These are phyloP conservation scores for Fusarium citri DNA, from an alignment of 2,329 filamentous ascomycete species.

Conservation along the genomic window DNA sequence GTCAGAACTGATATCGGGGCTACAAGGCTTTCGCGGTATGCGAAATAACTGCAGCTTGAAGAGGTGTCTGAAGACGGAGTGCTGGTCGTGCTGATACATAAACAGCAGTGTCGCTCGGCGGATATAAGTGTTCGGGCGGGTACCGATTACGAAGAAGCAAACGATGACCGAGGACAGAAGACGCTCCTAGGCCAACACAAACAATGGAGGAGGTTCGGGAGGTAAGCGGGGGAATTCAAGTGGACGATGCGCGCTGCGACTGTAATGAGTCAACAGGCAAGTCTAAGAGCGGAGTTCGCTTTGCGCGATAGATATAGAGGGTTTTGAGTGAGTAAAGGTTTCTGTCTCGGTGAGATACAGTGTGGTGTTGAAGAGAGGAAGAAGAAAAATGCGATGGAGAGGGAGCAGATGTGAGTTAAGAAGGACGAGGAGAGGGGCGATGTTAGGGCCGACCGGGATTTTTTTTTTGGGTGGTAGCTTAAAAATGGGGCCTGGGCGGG, in stretches of 20 bases:
- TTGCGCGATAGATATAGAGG: conserved; percentile 29
- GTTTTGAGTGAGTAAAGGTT: conserved; percentile 33
- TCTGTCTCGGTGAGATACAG: conserved; percentile 45
- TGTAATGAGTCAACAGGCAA: conserved; percentile 44
- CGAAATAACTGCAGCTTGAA: conserved; percentile 97
- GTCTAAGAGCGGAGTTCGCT: conserved; percentile 34
- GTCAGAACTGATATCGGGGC: conserved; percentile 88
- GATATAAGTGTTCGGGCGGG: conserved; percentile 48
- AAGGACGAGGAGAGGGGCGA: conserved; percentile 40
- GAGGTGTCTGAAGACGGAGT: conserved; percentile 94
- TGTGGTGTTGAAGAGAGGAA: conserved; percentile 37
- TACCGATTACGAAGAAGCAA: conserved; percentile 38
- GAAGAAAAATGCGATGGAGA: conserved; percentile 33
- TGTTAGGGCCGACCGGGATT: conserved; percentile 45
- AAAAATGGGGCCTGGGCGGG: conserved; percentile 39
- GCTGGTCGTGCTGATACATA: conserved; percentile 98
- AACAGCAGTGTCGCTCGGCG: conserved; percentile 68
- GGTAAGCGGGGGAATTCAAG: conserved; percentile 20
- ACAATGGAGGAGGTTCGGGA: conserved; percentile 21
- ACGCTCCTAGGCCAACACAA: conserved; percentile 29
- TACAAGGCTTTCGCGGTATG: conserved; percentile 94
- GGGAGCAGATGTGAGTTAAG: conserved; percentile 38
- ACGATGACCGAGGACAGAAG: conserved; percentile 27
- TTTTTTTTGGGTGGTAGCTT: conserved; percentile 36
- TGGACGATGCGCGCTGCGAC: conserved; percentile 45